phyloP scores from a whole-genome alignment of 2,329 filamentous ascomycete species.

The Pseudogymnoascus sp. region DNA sequence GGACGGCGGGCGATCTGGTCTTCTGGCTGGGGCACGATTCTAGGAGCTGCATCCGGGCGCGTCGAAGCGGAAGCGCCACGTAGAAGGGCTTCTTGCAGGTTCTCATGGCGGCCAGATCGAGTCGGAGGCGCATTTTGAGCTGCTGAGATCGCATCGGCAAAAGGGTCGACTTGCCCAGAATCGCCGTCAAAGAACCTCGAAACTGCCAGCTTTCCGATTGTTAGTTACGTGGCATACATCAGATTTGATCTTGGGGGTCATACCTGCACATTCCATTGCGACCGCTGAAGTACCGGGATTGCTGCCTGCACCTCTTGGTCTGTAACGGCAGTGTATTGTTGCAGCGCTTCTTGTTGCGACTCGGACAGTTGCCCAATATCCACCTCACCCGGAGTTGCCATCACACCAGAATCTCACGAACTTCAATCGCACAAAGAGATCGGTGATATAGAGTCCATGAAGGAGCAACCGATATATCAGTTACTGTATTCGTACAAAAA shows the following conservation, averaged over 20 bases:
- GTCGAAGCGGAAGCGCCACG: conserved; percentile 29
- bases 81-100: conserved; percentile 54
- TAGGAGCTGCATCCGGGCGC: conserved; percentile 61
- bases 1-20: conserved; percentile 58
- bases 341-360: conserved; percentile 72
- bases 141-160: conserved; percentile 62
- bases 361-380: conserved; percentile 64
- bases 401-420: conserved; percentile 15
- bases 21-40: conserved; percentile 70
- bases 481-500: neutral
- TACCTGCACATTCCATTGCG: conserved; percentile 94
- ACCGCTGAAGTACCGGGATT: conserved; percentile 69
- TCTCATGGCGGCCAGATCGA: conserved; percentile 60
- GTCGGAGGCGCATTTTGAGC: conserved; percentile 53
- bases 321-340: conserved; percentile 83
- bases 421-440: conserved; percentile 1
- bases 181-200: conserved; percentile 98
- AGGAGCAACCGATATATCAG: neutral
- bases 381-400: conserved; percentile 38
- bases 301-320: conserved; percentile 71
- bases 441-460: conserved; percentile 5
- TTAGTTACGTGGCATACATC: conserved; percentile 17
- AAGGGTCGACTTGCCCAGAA: conserved; percentile 56
- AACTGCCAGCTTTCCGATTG: conserved; percentile 66
- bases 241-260: conserved; percentile 12